Base-by-base conservation (phyloP, 1,284 basidiomycete species). In the Pholiota adiposa region DNA sequence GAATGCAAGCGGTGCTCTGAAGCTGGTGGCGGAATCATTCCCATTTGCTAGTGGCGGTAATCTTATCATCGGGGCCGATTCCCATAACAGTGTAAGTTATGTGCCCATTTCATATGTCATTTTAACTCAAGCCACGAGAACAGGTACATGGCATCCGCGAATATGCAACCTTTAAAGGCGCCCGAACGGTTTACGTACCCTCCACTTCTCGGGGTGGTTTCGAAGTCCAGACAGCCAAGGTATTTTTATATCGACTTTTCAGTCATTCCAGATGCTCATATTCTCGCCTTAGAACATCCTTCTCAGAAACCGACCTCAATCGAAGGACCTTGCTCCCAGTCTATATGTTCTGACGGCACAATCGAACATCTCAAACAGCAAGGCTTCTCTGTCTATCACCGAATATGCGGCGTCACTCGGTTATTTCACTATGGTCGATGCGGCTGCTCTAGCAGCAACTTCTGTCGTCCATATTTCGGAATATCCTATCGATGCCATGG, bases 11-110 rank as follows among this genome's bases (percentile, higher is more conserved):
- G 89, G 81, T 7, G 90, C 89, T 0, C 78, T 94, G 63, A 93
- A 93, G 69, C 81, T 94, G 53, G 82, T 94, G 34, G 93, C 90
- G 38, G 92, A 94, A 71, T 80, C 89, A 0, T 94, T 87, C 69
- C 88, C 88, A 0, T 94, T 93, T 69, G 72, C 74, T 31, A 72
- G 76, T 43, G 80, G 76, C 9, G 83, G 85, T 50, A 73, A 71
- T 38, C 88, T 86, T 67, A 80, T 92, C 49, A 83, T 94, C 51
- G 82, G 87, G 14, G 79, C 81, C 11, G 90, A 94, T 71, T 87
- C 89, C 11, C 92, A 94, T 71, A 94, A 94, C 68, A 93, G 90
- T 65, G 86, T 78, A 65, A 51, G 75, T 64, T 29, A 49, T 38
- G 29, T 43, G 48, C 59, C 50, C 5, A 25, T 21, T 25, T 25